Percentiles rank a stretch among this genome's conserved stretches.
phyloP scores from a whole-genome alignment of 2,329 filamentous ascomycete species.

The Colletotrichum tamarilloi region DNA sequence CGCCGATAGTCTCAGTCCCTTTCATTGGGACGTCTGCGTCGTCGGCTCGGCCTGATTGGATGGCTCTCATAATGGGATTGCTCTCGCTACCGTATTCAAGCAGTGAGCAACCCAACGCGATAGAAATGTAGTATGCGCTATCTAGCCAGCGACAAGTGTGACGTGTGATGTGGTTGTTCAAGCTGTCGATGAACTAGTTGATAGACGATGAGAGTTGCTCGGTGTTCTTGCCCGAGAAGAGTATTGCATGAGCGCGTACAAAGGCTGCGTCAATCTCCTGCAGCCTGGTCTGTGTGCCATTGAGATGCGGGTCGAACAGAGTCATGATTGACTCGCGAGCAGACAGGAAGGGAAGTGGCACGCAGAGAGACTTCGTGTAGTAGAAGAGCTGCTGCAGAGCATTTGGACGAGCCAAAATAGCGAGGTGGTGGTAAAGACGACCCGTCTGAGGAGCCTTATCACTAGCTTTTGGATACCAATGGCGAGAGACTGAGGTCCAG shows the following conservation, averaged over 20 bases:
- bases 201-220: neutral
- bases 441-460: slow-evolving; percentile 81
- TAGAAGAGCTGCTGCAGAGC: slow-evolving; percentile 78
- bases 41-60: neutral
- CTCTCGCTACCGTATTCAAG: slow-evolving; percentile 59
- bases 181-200: slow-evolving; percentile 56
- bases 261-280: slow-evolving; percentile 1
- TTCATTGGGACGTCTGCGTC: slow-evolving; percentile 4
- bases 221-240: neutral
- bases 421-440: slow-evolving; percentile 88
- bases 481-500: slow-evolving; percentile 83
- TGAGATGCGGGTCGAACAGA: slow-evolving; percentile 70
- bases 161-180: slow-evolving; percentile 68
- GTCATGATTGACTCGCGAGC: slow-evolving; percentile 78
- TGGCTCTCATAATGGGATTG: slow-evolving; percentile 1
- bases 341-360: slow-evolving; percentile 73
- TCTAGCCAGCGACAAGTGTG: slow-evolving; percentile 64
- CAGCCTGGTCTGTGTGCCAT: neutral
- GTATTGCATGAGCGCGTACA: neutral
- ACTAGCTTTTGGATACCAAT: slow-evolving; percentile 88
- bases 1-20: neutral
- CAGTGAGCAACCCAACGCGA: slow-evolving; percentile 65
- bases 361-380: slow-evolving; percentile 78
- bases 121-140: slow-evolving; percentile 66
- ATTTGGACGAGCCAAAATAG: slow-evolving; percentile 79